These are phyloP conservation scores for Citrullus mucosospermus DNA, from an alignment of 306 rosid species.

Conservation along the genomic window DNA sequence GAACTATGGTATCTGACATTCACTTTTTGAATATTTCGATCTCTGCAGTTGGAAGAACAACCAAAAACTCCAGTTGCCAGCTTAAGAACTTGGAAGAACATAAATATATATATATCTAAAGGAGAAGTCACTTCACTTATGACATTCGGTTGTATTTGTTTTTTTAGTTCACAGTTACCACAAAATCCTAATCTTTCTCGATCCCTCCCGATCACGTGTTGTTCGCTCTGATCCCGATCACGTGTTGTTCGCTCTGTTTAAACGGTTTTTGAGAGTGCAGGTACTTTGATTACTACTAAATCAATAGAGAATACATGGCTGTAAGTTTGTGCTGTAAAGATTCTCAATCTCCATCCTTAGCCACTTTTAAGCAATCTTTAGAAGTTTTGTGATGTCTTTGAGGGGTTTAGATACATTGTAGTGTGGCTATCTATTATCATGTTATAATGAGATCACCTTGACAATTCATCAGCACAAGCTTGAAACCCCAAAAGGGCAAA, in stretches of 20 bases:
- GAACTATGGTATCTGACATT: background rate
- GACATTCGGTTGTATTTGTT: background rate
- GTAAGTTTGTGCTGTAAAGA: constrained; percentile 5
- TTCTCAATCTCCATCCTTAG: background rate
- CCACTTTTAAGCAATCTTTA: background rate
- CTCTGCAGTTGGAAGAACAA: constrained; percentile 82
- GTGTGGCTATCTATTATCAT: background rate
- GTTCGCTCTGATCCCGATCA: background rate
- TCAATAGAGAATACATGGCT: background rate
- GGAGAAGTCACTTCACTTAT: background rate
- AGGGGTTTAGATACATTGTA: background rate
- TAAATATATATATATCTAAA: background rate
- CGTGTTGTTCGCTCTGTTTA: background rate
- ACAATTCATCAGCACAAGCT: background rate
- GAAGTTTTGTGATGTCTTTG: background rate
- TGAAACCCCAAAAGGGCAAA: too few relatives aligned
- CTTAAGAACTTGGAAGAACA: constrained; percentile 23
- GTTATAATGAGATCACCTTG: background rate
- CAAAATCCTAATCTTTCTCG: background rate
- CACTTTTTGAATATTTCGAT: background rate
- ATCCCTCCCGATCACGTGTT: background rate
- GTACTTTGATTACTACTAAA: background rate
- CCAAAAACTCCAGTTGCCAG: constrained; percentile 73
- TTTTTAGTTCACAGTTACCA: background rate
- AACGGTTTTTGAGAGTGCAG: background rate